Conservation (phyloP, 2,329 filamentous ascomycete species). For the Penicillium paneum region DNA sequence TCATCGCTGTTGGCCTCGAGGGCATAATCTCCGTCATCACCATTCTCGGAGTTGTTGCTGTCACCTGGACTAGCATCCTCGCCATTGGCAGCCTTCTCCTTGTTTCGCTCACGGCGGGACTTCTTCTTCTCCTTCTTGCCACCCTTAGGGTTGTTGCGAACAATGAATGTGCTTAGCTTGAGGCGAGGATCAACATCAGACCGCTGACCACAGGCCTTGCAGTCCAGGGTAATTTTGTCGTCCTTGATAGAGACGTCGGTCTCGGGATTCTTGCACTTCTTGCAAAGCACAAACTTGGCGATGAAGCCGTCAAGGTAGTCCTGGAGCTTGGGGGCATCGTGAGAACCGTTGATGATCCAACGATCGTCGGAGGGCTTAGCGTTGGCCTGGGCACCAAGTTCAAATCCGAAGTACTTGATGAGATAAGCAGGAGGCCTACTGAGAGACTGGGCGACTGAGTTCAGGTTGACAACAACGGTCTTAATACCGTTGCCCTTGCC, state of each 20-base stretch:
- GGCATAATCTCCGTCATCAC: conserved; percentile 62
- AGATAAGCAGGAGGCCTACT: conserved; percentile 89
- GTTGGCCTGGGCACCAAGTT: conserved; percentile 97
- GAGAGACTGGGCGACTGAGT: conserved; percentile 86
- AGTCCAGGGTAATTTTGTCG: conserved; percentile 86
- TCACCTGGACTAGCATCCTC: conserved; percentile 62
- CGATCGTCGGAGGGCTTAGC: conserved; percentile 95
- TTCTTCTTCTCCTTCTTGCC: conserved; percentile 97
- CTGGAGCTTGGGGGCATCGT: conserved; percentile 92
- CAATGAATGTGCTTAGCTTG: conserved; percentile 94
- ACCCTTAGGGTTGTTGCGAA: conserved; percentile 88
- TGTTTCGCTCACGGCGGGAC: conserved; percentile 72
- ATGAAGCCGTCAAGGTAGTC: conserved; percentile 99
- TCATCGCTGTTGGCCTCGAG: conserved; percentile 80
- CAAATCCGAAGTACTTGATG: conserved; percentile 99
- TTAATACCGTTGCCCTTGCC: conserved; percentile 99
- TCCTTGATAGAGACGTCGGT: conserved; percentile 96
- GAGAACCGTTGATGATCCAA: conserved; percentile 99
- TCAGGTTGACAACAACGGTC: conserved; percentile 94
- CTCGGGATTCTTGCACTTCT: conserved; percentile 99
- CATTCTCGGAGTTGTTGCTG: conserved; percentile 61
- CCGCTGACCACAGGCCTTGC: conserved; percentile 96
- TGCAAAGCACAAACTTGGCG: conserved; percentile 97
- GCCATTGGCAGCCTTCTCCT: conserved; percentile 64
- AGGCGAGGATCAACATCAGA: conserved; percentile 86